phyloP scores from a whole-genome alignment of 257 asterid genomes.

The Rubia yunnanensis region DNA sequence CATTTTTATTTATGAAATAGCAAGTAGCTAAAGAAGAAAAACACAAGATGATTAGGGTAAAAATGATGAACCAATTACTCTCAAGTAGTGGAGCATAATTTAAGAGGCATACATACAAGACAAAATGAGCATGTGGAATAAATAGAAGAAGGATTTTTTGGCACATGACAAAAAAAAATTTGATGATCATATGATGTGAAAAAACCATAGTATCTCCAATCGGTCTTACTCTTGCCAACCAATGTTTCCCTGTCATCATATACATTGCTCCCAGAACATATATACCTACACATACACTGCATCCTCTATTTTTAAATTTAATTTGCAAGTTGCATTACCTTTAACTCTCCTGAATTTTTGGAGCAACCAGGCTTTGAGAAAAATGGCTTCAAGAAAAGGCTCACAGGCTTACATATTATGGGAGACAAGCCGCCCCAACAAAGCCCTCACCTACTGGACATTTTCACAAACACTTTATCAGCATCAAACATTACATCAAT shows the following conservation, averaged over 20 bases:
- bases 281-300: constrained; percentile 9
- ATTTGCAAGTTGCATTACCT: too few species aligned
- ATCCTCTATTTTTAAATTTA: constrained; percentile 22
- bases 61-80: background rate
- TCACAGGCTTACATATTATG: too few species aligned
- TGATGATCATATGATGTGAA: background rate
- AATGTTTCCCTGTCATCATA: constrained; percentile 8
- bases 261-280: constrained; percentile 12
- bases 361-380: too few species aligned
- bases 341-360: too few species aligned
- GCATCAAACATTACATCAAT: too few species aligned
- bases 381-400: too few species aligned
- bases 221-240: constrained; percentile 20
- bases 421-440: too few species aligned
- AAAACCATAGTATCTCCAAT: background rate
- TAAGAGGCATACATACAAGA: background rate
- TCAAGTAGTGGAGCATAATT: background rate
- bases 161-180: background rate
- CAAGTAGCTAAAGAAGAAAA: background rate
- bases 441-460: too few species aligned
- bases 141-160: background rate
- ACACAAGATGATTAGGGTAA: background rate
- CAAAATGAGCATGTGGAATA: constrained; percentile 5
- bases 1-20: too few species aligned
- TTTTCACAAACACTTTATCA: too few species aligned